Evolutionary conservation across 768 basidiomycete genomes (phyloP).

Genomic region (Suillus paluster): DNA sequence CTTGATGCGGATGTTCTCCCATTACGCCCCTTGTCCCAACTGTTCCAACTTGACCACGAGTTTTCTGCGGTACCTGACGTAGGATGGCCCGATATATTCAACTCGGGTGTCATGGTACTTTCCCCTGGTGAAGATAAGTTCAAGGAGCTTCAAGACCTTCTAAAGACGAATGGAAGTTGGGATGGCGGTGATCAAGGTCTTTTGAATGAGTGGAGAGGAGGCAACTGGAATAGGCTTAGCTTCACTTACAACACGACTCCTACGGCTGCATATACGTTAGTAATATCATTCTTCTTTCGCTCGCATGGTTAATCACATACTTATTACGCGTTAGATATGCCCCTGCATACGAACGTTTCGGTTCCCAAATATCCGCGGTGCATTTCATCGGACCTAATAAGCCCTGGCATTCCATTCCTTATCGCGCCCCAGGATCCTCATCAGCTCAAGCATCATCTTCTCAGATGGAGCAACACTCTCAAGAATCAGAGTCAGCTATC

Average conservation of each 20-base stretch:
- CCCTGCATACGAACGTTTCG: conserved; percentile 94
- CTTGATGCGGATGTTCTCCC: conserved; percentile 93
- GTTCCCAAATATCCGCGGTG: conserved; percentile 81
- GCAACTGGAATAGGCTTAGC: conserved; percentile 90
- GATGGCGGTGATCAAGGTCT: conserved; percentile 99
- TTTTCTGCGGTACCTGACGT: conserved; percentile 96
- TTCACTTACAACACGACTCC: conserved; percentile 99
- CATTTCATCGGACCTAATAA: conserved; percentile 98
- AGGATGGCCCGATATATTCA: conserved; percentile 99
- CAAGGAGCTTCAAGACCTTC: conserved; percentile 65
- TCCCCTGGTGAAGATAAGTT: conserved; percentile 86
- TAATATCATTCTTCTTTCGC: conserved; percentile 27
- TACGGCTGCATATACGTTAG: conserved; percentile 94
- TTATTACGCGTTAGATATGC: conserved; percentile 70
- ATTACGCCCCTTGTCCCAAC: conserved; percentile 85
- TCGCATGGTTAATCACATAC: conserved; percentile 29
- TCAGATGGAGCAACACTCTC: conserved; percentile 34
- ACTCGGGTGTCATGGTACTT: conserved; percentile 93
- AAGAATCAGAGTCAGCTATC: conserved; percentile 9
- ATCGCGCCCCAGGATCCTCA: conserved; percentile 62
- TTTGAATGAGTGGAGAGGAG: conserved; percentile 92
- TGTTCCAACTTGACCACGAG: conserved; percentile 82
- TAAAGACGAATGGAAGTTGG: conserved; percentile 85
- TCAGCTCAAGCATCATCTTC: conserved; percentile 28
- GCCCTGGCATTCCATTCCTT: conserved; percentile 84